A percentile compares a stretch with the other conserved stretches of the same genome.
phyloP scores from a whole-genome alignment of 208 protist genomes.

The Leishmania major region DNA sequence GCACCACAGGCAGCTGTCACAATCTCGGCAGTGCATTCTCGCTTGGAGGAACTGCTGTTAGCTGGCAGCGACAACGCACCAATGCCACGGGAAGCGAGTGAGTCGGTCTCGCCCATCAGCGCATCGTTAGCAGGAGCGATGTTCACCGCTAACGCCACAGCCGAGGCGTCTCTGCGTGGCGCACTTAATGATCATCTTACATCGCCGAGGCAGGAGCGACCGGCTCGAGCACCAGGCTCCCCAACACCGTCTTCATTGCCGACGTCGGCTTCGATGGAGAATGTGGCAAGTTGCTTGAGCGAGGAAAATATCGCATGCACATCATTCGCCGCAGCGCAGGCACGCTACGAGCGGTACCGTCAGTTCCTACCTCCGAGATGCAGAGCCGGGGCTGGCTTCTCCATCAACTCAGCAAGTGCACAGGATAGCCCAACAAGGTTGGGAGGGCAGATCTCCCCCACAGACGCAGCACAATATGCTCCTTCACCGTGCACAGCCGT shows the following conservation, averaged over 20 bases:
- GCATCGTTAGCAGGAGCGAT: not conserved
- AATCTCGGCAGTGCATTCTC: not conserved
- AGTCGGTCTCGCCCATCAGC: not conserved
- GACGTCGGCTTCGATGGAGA: not conserved
- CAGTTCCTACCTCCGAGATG: not conserved
- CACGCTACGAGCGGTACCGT: constrained; percentile 19
- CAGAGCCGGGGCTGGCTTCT: not conserved
- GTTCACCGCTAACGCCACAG: not conserved
- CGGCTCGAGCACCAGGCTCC: not conserved
- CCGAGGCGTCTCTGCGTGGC: not conserved
- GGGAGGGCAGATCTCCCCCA: not conserved
- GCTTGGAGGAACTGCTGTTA: not conserved
- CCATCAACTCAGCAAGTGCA: not conserved
- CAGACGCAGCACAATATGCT: not conserved
- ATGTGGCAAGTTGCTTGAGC: not conserved
- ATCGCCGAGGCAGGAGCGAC: not conserved
- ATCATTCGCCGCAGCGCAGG: constrained; percentile 18
- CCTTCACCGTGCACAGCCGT: not conserved
- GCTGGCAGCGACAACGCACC: no score
- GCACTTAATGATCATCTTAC: not conserved
- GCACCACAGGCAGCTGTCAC: not conserved
- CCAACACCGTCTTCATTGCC: not conserved
- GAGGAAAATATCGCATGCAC: not conserved
- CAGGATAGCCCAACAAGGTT: not conserved
- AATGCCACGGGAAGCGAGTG: not conserved